phyloP scores from a whole-genome alignment of 352 stramenopile species.

The Pythium rishiriense region DNA sequence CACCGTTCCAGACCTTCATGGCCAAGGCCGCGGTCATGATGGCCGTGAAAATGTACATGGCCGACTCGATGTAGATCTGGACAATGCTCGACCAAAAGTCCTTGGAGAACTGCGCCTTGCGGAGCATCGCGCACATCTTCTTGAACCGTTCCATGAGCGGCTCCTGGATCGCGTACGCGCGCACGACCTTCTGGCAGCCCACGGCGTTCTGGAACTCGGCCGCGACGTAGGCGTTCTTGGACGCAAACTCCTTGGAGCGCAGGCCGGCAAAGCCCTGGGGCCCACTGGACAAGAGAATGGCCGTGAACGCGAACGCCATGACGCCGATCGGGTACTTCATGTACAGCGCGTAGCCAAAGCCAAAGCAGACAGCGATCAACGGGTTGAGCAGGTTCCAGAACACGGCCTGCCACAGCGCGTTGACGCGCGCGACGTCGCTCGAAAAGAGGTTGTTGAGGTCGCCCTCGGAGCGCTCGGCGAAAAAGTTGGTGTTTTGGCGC shows the following conservation, averaged over 20 bases:
- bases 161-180: constrained; percentile 82
- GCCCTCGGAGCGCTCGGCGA: constrained; percentile 80
- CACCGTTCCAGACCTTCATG: constrained; percentile 78
- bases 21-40: constrained; percentile 84
- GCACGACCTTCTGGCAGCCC: constrained; percentile 85
- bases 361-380: constrained; percentile 74
- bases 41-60: constrained; percentile 89
- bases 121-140: constrained; percentile 57
- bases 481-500: constrained; percentile 78
- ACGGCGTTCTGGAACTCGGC: constrained; percentile 88
- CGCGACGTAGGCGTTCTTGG: constrained; percentile 86
- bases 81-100: constrained; percentile 90
- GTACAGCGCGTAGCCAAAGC: constrained; percentile 82
- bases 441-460: constrained; percentile 90
- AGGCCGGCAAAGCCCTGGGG: constrained; percentile 82
- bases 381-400: constrained; percentile 90
- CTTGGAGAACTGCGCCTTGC: constrained; percentile 87
- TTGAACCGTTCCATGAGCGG: constrained; percentile 74
- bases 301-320: constrained; percentile 84
- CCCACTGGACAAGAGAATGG: constrained; percentile 76
- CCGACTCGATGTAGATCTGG: constrained; percentile 90
- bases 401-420: constrained; percentile 82
- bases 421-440: constrained; percentile 84
- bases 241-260: constrained; percentile 85
- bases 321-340: constrained; percentile 82